Evolutionary conservation across 371 early-diverging fungal genomes (phyloP).

Genomic region (Apophysomyces variabilis): DNA sequence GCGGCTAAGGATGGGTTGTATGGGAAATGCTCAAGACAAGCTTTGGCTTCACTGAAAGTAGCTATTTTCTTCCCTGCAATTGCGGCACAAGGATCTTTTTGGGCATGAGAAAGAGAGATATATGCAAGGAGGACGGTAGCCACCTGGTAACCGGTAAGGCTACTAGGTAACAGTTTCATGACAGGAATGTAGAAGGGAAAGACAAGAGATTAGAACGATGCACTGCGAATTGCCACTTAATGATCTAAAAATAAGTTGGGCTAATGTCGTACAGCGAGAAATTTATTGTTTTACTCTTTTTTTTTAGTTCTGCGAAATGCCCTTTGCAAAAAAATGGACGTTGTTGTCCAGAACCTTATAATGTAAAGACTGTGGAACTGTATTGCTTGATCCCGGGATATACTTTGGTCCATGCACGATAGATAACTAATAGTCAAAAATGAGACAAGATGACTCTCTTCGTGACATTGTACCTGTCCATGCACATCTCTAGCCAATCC

Average conservation of each 20-base stretch:
- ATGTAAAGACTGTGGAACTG: constrained; percentile 53
- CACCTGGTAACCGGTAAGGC: not conserved
- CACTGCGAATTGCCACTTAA: no score
- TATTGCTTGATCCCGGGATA: constrained; percentile 14
- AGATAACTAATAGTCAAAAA: constrained; percentile 33
- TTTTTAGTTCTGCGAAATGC: constrained; percentile 51
- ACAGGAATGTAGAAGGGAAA: no score
- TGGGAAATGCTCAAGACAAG: constrained; percentile 53
- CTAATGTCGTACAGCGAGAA: no score
- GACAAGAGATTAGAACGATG: no score
- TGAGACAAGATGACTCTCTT: not conserved
- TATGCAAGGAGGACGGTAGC: constrained; percentile 81
- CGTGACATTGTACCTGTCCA: constrained; percentile 56
- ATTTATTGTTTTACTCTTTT: not conserved
- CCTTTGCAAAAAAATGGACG: constrained; percentile 73
- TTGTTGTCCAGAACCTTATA: constrained; percentile 72
- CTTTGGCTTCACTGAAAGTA: constrained; percentile 48
- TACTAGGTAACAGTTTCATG: no score
- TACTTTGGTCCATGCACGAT: constrained; percentile 56
- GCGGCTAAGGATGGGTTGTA: constrained; percentile 44
- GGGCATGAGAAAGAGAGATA: constrained; percentile 71
- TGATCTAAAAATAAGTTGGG: no score
- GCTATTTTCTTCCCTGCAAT: constrained; percentile 52
- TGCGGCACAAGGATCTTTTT: constrained; percentile 45
- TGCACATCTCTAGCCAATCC: constrained; percentile 72